These are phyloP conservation scores for Clitoria ternatea DNA, from an alignment of 306 rosid genomes.

Conservation along the genomic window DNA sequence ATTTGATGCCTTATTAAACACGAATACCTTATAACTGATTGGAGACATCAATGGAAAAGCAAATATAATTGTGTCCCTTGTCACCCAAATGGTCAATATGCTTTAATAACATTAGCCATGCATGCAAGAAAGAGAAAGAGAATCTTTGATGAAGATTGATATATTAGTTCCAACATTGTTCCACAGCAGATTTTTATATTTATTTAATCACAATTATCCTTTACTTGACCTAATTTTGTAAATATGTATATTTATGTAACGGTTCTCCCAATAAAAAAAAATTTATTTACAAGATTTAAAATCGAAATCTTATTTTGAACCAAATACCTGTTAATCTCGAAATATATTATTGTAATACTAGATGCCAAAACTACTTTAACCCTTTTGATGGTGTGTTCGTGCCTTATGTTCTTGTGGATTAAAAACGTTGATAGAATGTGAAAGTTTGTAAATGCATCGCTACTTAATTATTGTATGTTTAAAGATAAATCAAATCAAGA, in stretches of 20 bases:
- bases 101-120: conserved; percentile 16
- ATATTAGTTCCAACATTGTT: conserved; percentile 13
- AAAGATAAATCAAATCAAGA: too few species aligned
- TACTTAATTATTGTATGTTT: too few species aligned
- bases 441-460: too few species aligned
- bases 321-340: too few species aligned
- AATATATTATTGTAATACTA: conserved; percentile 22
- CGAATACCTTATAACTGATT: conserved; percentile 1
- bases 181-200: too few species aligned
- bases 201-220: too few species aligned
- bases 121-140: neutral
- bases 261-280: too few species aligned
- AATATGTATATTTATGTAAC: too few species aligned
- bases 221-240: too few species aligned
- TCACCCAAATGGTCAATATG: conserved; percentile 18
- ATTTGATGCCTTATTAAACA: neutral
- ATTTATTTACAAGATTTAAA: too few species aligned
- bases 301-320: too few species aligned
- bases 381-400: conserved; percentile 37
- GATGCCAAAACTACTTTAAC: conserved; percentile 32
- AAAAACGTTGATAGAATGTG: conserved; percentile 31
- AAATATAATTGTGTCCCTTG: conserved; percentile 15
- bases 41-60: conserved; percentile 16
- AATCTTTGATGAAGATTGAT: conserved; percentile 29
- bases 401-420: conserved; percentile 42